Evolutionary conservation across 805 yeast species (phyloP), one percentile per base, ranked within the genome.

Genomic region (Spathaspora arborariae): DNA sequence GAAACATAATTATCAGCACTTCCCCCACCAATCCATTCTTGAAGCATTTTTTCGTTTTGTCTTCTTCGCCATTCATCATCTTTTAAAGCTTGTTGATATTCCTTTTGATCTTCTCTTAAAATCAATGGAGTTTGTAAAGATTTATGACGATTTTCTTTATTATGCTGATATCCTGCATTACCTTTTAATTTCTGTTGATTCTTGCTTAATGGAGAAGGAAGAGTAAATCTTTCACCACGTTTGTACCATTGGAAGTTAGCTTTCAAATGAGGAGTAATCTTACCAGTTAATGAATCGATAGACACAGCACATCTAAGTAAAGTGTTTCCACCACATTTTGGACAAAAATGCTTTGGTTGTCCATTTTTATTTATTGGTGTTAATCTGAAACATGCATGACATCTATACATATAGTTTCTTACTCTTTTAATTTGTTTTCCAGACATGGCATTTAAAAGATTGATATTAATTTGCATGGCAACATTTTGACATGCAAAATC

Each of bases 401-500:
- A 94, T 67, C 99, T 77, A 60, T 88, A 78, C 97, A 92, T 92
- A 64, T 88, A 91, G 70, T 85, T 88, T 63, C 96, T 79, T 27
- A 94, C 85, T 62, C 88, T 80, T 54, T 81, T 85, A 66, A 94
- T 91, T 57, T 84, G 89, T 52, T 83, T 72, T 18, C 99, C 99
- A 1, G 91, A 81, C 70, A 80, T 76, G 20, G 87, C 74, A 65
- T 91, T 91, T 82, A 94, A 85, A 55, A 92, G 73, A 54, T 88
- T 85, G 48, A 94, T 65, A 4, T 97, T 97, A 56, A 94, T 76
- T 65, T 92, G 98, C 69, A 94, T 75, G 1, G 96, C 80, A 13
- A 91, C 96, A 65, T 94, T 94, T 66, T 94, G 99, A 58, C 92
- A 88, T 2, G 99, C 98, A 70, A 92, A 94, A 79, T 94, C 99